Conservation (phyloP, 805 yeast species). For the Myxozyma vanderwaltii region DNA sequence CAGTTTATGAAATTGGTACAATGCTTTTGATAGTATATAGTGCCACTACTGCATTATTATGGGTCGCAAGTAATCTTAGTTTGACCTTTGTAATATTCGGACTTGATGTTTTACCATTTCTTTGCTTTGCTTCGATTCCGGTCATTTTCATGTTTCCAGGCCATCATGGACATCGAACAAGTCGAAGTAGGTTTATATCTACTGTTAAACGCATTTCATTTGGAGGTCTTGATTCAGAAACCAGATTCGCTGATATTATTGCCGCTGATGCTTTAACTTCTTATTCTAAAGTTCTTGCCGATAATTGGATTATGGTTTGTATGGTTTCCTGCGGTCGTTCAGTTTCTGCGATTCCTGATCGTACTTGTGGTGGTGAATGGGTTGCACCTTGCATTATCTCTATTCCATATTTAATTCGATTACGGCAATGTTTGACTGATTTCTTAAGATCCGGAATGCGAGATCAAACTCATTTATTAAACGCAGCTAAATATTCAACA, state of each 20-base stretch:
- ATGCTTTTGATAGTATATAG: constrained; percentile 38
- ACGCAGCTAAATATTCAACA: constrained; percentile 73
- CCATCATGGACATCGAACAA: constrained; percentile 43
- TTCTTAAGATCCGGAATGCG: constrained; percentile 44
- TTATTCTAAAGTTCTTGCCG: constrained; percentile 73
- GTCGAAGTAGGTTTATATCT: constrained; percentile 48
- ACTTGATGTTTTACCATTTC: constrained; percentile 46
- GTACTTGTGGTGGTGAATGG: constrained; percentile 44
- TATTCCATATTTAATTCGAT: constrained; percentile 73
- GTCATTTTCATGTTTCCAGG: constrained; percentile 45
- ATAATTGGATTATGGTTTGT: constrained; percentile 59
- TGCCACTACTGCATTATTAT: constrained; percentile 39
- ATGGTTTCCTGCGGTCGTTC: constrained; percentile 47
- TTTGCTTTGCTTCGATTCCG: constrained; percentile 45
- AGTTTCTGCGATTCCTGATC: constrained; percentile 40
- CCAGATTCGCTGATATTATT: constrained; percentile 75
- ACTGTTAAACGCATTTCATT: constrained; percentile 52
- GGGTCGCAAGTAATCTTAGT: constrained; percentile 35
- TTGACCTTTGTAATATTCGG: constrained; percentile 37
- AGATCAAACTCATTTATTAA: constrained; percentile 61
- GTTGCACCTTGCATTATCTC: constrained; percentile 45
- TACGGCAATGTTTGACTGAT: constrained; percentile 80
- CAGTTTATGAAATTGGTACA: constrained; percentile 45
- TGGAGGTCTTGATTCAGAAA: constrained; percentile 61
- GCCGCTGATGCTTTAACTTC: constrained; percentile 85